Evolutionary conservation across 2,329 filamentous ascomycete species (phyloP), one percentile per base, ranked within the genome.

Genomic region (Talaromyces sp.): DNA sequence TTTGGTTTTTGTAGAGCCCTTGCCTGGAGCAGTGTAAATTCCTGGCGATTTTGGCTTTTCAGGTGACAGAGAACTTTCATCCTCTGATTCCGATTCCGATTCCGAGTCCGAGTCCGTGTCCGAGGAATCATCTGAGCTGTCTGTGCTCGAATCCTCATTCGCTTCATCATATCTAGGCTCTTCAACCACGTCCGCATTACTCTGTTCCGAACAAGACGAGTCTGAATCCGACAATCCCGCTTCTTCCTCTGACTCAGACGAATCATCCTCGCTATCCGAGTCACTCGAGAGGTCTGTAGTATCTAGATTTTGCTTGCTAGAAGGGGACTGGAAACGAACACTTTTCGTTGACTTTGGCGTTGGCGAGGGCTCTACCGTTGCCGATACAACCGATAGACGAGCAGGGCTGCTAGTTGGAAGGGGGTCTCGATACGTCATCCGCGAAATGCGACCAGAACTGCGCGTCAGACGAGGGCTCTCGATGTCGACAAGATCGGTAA

Each of bases 1-100:
- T 57, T 80, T 80, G 0, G 87, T 89, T 19, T 70, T 67, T 25
- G 69, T 65, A 33, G 77, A 78, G 17, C 87, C 86, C 62, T 78
- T 58, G 4, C 80, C 79, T 51, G 84, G 82, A 56, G 80, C 71
- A 15, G 72, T 73, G 33, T 68, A 55, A 39, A 62, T 42, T 10
- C 39, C 56, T 22, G 67, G 68, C 22, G 60, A 59, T 13, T 58
- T 52, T 15, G 49, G n/a, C 36, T 64, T 60, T 27, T 33, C 53
- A 51, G 58, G 63, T 33, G 59, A 67, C 58, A 61, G 68, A 60
- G 63, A 30, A 28, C 66, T 65, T 62, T 71, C 67, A 17, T 65
- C 63, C 27, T 73, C 72, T 15, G 75, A 77, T 32, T 79, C 80
- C 4, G 77, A 77, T 15, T 75, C 73, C 9, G 71, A 75, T 22